Base-by-base conservation (phyloP, 2,329 filamentous ascomycete species). In the Triangularia verruculosa region DNA sequence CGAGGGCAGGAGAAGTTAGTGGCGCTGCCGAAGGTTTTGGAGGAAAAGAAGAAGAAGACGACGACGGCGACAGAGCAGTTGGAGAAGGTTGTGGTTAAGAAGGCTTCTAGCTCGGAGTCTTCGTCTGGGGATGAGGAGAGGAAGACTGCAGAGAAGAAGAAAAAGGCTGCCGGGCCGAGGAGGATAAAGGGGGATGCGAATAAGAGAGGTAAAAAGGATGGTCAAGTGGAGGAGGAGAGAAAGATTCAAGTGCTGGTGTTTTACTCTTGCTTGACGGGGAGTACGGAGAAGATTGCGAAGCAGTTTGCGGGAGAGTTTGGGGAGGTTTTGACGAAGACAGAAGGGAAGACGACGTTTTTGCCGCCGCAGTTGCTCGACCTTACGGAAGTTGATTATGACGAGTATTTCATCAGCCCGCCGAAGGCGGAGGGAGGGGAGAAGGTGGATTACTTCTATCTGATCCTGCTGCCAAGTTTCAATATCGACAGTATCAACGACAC, bases 401-500 rank as follows among this genome's bases (percentile, higher is more conserved):
- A 97, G 72, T 97, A 90, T 76, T 98, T 98, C 73, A 87, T 96
- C 63, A 85, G 83, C 2, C 85, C 88, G 0, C 92, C 93, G 0
- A 90, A 90, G 73, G 75, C 81, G n/a, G 77, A 76, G 13, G 25
- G 9, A 12, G 71, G 73, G 5, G 73, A 73, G 22, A 77, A 78
- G 20, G 78, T 83, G 2, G 86, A 88, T 66, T 86, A 89, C 70
- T 88, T 97, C 70, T 99, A 98, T 76, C 81, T 96, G 43, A 82
- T 98, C 61, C 78, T 98, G 39, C 77, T 97, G 3, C 95, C 94
- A 0, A 93, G 91, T 67, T 98, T 97, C 80, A 96, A 98, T 73
- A 97, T 97, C 72, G 94, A 97, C 72, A 94, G 91, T 7, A 90
- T 96, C 69, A 86, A 97, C 69, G 90, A 93, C 72, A 94, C 87